Evolutionary conservation across 2,329 filamentous ascomycete species (phyloP), one percentile per base, ranked within the genome.

Genomic region (Fusarium mexicanum): DNA sequence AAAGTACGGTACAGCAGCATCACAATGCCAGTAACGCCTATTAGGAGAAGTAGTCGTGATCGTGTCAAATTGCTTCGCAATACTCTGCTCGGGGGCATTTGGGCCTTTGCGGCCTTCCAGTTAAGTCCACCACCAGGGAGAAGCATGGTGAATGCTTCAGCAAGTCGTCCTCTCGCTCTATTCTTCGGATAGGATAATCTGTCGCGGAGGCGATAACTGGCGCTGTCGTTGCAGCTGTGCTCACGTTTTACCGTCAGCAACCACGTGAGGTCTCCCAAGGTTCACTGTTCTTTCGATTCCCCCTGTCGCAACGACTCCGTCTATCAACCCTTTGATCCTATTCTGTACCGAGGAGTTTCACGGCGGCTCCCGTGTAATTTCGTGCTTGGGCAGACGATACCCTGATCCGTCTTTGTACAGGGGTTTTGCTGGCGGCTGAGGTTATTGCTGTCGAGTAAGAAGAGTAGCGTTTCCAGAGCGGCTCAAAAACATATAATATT

Each of bases 1-100:
- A 98, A 90, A 73, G 94, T 93, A 82, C 94, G 92, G 94, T 95
- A 98, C 91, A 98, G 83, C 84, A 98, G 87, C 82, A 98, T 81
- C 73, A 97, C 81, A 75, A 94, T 85, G 64, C 92, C 91, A 37
- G 90, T 87, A 59, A 96, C 77, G 60, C 91, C 92, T 69, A 96
- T 84, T 53, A 93, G 89, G 61, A 96, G 84, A 72, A 98, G 86
- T 76, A 97, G 92, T 63, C 94, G 90, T 74, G 94, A 94, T 80
- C 91, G 91, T 72, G 93, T 94, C 72, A 97, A 80, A 77, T 94
- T 90, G 50, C 89, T 86, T 84, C 91, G 87, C 81, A 95, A 81
- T 61, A 92, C 92, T 82, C 94, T 90, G 77, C 91, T 91, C 65
- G 94, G 92, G 48, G 95, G 94, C 77, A 98, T 86, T 80, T 91